Percentiles rank a stretch among this genome's conserved stretches.
These are phyloP conservation scores for Aspergillus tubingensis DNA, from an alignment of 2,329 filamentous ascomycete species.

Conservation along the genomic window DNA sequence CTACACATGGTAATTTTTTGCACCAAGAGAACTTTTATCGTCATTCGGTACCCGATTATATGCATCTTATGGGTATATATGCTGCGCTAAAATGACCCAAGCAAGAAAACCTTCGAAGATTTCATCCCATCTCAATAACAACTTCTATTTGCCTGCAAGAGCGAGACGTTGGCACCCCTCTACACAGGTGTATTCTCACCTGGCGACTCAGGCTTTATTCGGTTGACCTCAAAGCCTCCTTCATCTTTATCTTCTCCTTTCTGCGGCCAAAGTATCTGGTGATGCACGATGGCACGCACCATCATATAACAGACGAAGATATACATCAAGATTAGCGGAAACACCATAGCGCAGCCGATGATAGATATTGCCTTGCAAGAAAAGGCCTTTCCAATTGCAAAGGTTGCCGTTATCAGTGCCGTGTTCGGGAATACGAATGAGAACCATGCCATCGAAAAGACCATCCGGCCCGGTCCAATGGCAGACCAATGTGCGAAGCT, in stretches of 20 bases:
- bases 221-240: constrained; percentile 55
- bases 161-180: neutral
- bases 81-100: too few species aligned
- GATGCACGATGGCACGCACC: constrained; percentile 65
- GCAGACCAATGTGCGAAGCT: constrained; percentile 75
- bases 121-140: too few species aligned
- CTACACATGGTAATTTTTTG: too few species aligned
- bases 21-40: too few species aligned
- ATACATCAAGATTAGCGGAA: constrained; percentile 68
- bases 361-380: constrained; percentile 62
- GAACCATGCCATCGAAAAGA: constrained; percentile 85
- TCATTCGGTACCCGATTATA: too few species aligned
- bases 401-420: constrained; percentile 70
- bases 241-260: constrained; percentile 67
- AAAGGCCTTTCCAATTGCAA: constrained; percentile 67
- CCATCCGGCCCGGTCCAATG: constrained; percentile 60
- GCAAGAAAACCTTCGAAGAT: too few species aligned
- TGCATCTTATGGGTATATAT: too few species aligned
- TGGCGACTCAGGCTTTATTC: constrained; percentile 27
- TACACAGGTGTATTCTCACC: constrained; percentile 22
- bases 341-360: constrained; percentile 67
- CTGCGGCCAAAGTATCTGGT: constrained; percentile 74
- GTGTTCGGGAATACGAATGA: constrained; percentile 82
- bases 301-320: constrained; percentile 68
- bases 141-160: neutral